Evolutionary conservation across 1,284 basidiomycete species (phyloP).

Genomic region (Ustilago cynodontis): DNA sequence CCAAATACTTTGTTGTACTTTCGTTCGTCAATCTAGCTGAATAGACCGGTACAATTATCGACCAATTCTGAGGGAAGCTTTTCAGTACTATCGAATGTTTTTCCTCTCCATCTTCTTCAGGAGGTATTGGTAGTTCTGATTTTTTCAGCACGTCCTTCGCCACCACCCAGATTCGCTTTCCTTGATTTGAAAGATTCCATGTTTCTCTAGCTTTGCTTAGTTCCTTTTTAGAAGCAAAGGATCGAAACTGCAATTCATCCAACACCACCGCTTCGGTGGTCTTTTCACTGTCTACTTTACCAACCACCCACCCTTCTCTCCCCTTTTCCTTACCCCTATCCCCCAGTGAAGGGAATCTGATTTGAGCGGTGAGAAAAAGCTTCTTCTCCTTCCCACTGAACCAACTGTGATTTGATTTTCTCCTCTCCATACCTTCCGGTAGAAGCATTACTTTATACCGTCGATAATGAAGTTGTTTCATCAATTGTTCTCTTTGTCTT

Average conservation of each 20-base stretch:
- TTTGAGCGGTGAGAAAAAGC: conserved; percentile 20
- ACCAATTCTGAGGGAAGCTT: conserved; percentile 13
- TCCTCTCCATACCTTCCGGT: conserved; percentile 39
- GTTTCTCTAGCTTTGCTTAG: neutral
- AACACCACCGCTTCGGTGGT: neutral
- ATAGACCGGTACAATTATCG: conserved; percentile 23
- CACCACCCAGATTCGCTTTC: neutral
- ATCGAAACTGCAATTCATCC: neutral
- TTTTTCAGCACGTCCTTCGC: neutral
- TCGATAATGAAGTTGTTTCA: conserved; percentile 46
- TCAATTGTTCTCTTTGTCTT: conserved; percentile 31
- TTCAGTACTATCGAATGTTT: neutral
- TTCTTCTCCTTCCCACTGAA: conserved; percentile 22
- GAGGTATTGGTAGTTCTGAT: neutral
- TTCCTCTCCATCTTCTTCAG: neutral
- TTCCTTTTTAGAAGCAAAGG: neutral
- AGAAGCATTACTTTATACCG: conserved; percentile 31
- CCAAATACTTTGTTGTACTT: conserved; percentile 35
- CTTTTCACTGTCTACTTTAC: neutral
- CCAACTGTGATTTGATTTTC: conserved; percentile 13
- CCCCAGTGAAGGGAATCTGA: neutral
- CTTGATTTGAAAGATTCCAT: neutral
- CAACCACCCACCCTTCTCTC: neutral
- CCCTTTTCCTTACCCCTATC: neutral
- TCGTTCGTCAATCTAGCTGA: conserved; percentile 43